These are phyloP conservation scores for Fusarium sp. DNA, from an alignment of 2,329 filamentous ascomycete genomes.

Conservation along the genomic window DNA sequence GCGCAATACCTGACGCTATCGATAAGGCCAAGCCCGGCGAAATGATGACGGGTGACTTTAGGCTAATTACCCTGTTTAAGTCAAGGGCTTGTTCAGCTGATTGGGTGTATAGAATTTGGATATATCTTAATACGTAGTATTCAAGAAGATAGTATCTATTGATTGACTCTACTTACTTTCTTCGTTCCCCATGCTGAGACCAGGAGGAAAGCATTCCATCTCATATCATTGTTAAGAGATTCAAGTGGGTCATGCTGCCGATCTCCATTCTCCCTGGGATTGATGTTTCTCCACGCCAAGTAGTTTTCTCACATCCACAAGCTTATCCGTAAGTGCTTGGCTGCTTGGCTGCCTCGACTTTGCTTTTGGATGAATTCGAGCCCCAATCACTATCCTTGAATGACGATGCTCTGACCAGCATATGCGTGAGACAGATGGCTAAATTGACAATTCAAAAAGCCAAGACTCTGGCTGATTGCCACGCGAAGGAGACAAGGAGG, in stretches of 20 bases:
- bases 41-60: not conserved
- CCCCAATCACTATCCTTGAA: not conserved
- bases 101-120: fast-evolving
- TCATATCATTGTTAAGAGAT: not conserved
- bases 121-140: not conserved
- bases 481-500: not conserved
- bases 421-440: not conserved
- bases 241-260: not conserved
- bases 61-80: not conserved
- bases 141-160: not conserved
- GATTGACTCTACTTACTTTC: fast-evolving
- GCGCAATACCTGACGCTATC: conserved; percentile 9
- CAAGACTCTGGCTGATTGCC: not conserved
- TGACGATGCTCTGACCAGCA: not conserved
- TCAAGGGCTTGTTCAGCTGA: fast-evolving
- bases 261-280: not conserved
- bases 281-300: conserved; percentile 3
- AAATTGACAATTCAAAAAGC: not conserved
- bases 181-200: not conserved
- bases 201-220: fast-evolving
- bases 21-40: not conserved
- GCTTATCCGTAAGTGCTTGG: not conserved
- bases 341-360: not conserved
- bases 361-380: not conserved
- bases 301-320: not conserved